Base-by-base conservation (phyloP, 352 stramenopile genomes). In the Globisporangium lucens region DNA sequence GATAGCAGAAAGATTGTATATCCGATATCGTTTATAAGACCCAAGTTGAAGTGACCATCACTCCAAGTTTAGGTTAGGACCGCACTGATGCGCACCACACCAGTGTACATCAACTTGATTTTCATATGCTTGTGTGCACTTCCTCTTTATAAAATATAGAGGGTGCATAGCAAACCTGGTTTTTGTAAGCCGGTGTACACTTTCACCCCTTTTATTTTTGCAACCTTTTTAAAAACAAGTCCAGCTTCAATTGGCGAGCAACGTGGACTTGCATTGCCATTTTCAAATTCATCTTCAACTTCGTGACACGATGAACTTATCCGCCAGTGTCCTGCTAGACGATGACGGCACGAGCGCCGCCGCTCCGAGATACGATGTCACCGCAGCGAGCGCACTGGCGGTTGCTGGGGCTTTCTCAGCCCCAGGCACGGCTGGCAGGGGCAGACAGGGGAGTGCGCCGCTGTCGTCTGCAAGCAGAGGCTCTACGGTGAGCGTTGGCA, bases 361-460 rank as follows among this genome's bases (percentile, higher is more conserved):
- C 5, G 29, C 41, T 22, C 51, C 66, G 0, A 49, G 66, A 33
- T 71, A 66, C 29, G 66, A 71, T 2, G 60, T 66, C 49, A 71
- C 66, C 10, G 52, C 66, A 36, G 8, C 47, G 30, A 71, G 60
- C 12, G 66, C 57, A 12, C 8, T 58, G 8, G n/a, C 13, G 4
- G 20, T 27, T 3, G 58, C 51, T 13, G 33, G 30, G 22, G 20
- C 29, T 13, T 41, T 69, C 47, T 51, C 58, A 29, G 27, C n/a
- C 35, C 27, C 7, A 24, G 27, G 56, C 10, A 15, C 52, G 22
- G 12, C 15, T 35, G 52, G 12, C 24, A 13, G 55, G 17, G 33
- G 9, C 20, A 59, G 30, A 0, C 33, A 41, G 6, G 38, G 47
- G 49, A 27, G 15, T 13, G 47, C 51, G 20, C 9, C 62, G 17